Percentiles rank a stretch among this genome's conserved stretches.
These are phyloP conservation scores for Vicia faba DNA, from an alignment of 306 rosid genomes.

Conservation along the genomic window DNA sequence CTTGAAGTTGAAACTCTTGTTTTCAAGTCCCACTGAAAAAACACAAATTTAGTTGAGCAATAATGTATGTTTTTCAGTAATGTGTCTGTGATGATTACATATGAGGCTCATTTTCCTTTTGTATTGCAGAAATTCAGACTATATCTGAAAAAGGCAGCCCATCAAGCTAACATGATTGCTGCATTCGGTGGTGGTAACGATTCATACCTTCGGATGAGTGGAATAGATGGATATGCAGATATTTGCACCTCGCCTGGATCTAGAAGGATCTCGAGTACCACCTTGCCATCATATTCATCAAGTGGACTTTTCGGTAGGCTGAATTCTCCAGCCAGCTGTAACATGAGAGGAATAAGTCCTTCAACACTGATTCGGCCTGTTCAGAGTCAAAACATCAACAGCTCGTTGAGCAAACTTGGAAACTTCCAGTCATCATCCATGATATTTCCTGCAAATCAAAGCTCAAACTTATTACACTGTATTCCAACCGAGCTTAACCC, in stretches of 20 bases:
- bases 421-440: constrained; percentile 50
- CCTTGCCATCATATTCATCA: constrained; percentile 61
- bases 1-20: background rate
- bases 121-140: constrained; percentile 71
- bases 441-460: constrained; percentile 53
- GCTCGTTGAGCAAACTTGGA: constrained; percentile 46
- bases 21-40: background rate
- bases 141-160: constrained; percentile 60
- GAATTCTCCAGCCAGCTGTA: constrained; percentile 66
- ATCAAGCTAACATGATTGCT: constrained; percentile 60
- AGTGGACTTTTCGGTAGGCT: constrained; percentile 63
- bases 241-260: constrained; percentile 49
- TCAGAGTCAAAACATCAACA: constrained; percentile 53
- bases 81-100: background rate
- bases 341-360: constrained; percentile 60
- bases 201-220: constrained; percentile 49
- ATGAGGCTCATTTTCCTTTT: constrained; percentile 21
- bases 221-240: constrained; percentile 64
- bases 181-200: constrained; percentile 60
- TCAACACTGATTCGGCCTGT: constrained; percentile 55
- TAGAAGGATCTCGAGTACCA: constrained; percentile 53
- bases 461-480: constrained; percentile 53
- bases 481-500: constrained; percentile 60
- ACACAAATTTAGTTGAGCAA: constrained; percentile 12
- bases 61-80: constrained; percentile 11